Evolutionary conservation across 2,329 filamentous ascomycete species (phyloP).

Genomic region (Cryphonectria radicalis): DNA sequence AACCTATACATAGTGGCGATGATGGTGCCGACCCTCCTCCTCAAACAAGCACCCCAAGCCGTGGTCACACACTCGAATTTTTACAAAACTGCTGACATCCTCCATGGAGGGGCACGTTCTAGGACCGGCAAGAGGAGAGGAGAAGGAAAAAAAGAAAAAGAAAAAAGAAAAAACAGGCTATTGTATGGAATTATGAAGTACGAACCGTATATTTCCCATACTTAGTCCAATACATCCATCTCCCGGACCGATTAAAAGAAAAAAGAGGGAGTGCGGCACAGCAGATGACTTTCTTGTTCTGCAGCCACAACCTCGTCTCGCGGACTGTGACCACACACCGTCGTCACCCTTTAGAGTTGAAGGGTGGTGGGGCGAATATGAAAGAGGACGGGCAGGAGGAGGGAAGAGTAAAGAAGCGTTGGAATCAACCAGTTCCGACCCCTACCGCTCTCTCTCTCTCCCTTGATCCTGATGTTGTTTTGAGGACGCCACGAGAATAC

Average conservation of each 20-base stretch:
- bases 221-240: no score
- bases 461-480: not conserved
- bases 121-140: no score
- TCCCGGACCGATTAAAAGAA: no score
- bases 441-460: not conserved
- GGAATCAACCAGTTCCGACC: not conserved
- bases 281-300: conserved; percentile 18
- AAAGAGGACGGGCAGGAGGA: not conserved
- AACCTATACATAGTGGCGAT: not conserved
- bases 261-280: not conserved
- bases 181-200: not conserved
- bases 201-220: no score
- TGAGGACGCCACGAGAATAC: not conserved
- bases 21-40: not conserved
- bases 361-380: not conserved
- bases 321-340: not conserved
- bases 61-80: no score
- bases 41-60: no score
- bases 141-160: no score
- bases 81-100: not conserved
- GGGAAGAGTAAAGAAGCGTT: not conserved
- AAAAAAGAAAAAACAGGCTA: not conserved
- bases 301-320: conserved; percentile 13
- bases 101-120: no score
- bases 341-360: not conserved